Evolutionary conservation across 805 yeast genomes (phyloP).

Genomic region (Candida silvatica): DNA sequence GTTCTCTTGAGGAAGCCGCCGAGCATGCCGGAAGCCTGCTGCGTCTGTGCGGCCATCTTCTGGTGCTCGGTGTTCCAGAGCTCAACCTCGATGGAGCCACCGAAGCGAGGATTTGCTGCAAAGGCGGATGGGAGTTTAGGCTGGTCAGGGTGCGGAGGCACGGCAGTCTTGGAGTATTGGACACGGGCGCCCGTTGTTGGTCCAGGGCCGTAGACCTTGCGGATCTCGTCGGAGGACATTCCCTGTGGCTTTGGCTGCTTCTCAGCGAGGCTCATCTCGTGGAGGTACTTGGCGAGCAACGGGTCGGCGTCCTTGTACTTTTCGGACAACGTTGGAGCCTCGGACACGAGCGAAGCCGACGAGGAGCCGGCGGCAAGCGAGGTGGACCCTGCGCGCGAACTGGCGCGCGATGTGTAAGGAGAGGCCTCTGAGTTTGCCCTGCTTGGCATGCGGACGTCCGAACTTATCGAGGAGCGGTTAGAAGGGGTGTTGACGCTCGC

Average conservation of each 20-base stretch:
- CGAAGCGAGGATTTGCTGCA: slow-evolving; percentile 21
- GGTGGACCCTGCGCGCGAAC: neutral
- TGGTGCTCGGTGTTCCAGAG: slow-evolving; percentile 10
- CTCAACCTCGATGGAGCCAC: slow-evolving; percentile 18
- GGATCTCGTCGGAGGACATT: slow-evolving; percentile 7
- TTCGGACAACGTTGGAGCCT: slow-evolving; percentile 11
- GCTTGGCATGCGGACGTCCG: no score
- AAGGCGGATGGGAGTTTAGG: slow-evolving; percentile 44
- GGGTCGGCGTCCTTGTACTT: slow-evolving; percentile 29
- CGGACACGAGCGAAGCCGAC: neutral
- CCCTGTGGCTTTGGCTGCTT: slow-evolving; percentile 1
- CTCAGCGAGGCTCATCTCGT: slow-evolving; percentile 17
- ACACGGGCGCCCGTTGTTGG: slow-evolving; percentile 17
- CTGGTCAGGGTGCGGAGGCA: slow-evolving; percentile 42
- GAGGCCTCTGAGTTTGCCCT: slow-evolving; percentile 3
- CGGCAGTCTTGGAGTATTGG: slow-evolving; percentile 30
- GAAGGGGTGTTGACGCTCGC: slow-evolving; percentile 2
- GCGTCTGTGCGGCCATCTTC: slow-evolving; percentile 10
- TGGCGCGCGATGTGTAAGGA: neutral
- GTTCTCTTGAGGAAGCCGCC: slow-evolving; percentile 24
- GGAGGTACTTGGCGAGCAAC: slow-evolving; percentile 36
- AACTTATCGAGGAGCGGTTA: neutral
- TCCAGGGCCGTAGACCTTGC: slow-evolving; percentile 13
- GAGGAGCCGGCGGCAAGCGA: no score
- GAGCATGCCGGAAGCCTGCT: slow-evolving; percentile 13